phyloP scores from a whole-genome alignment of 2,329 filamentous ascomycete genomes.

The Penicillium nordicum region DNA sequence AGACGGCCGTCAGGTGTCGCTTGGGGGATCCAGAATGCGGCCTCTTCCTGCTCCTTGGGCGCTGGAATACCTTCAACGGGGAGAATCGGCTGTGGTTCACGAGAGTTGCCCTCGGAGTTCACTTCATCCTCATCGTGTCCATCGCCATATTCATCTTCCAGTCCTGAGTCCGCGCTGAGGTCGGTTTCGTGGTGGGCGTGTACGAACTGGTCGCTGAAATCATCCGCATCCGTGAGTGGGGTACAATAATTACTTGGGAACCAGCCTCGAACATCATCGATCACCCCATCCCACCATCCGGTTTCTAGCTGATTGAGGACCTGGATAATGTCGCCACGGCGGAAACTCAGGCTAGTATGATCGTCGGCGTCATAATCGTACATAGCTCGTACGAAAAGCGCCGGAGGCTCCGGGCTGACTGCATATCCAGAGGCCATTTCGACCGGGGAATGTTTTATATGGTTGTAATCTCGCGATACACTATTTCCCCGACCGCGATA shows the following conservation, averaged over 20 bases:
- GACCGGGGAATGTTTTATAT: conserved; percentile 24
- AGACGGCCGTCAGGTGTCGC: conserved; percentile 87
- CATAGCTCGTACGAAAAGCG: conserved; percentile 85
- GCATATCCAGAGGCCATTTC: conserved; percentile 33
- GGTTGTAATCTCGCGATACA: conserved; percentile 25
- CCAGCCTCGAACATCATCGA: conserved; percentile 95
- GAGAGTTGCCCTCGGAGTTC: conserved; percentile 64
- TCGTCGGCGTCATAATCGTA: conserved; percentile 99
- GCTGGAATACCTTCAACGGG: conserved; percentile 65
- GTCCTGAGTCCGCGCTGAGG: conserved; percentile 47
- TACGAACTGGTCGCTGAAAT: conserved; percentile 61
- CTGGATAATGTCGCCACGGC: conserved; percentile 94
- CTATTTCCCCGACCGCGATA: conserved; percentile 33
- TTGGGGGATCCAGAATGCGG: conserved; percentile 98
- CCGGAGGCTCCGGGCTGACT: conserved; percentile 44
- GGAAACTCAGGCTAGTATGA: conserved; percentile 92
- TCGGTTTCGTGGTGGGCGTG: conserved; percentile 55
- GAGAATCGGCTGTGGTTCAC: conserved; percentile 58
- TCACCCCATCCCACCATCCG: conserved; percentile 99
- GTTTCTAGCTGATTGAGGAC: conserved; percentile 97
- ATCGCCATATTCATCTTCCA: conserved; percentile 62
- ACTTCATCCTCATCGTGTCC: conserved; percentile 63
- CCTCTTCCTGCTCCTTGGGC: conserved; percentile 68
- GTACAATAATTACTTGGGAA: conserved; percentile 99
- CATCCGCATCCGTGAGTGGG: conserved; percentile 72